Evolutionary conservation across 768 basidiomycete genomes (phyloP).

Genomic region (Termitomyces sp.): DNA sequence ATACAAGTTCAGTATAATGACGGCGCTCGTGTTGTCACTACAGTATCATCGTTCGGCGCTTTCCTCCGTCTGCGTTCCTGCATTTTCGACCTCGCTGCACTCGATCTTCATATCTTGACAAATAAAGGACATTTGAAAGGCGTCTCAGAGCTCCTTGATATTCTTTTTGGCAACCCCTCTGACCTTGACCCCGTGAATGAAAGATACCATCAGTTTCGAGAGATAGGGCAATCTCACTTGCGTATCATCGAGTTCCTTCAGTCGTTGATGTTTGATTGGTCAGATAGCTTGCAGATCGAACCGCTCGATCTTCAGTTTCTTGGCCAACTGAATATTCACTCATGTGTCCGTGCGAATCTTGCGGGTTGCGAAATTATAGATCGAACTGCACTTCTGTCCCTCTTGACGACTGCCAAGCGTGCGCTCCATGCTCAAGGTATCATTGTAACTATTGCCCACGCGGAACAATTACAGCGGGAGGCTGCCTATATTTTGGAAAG

Average conservation of each 20-base stretch:
- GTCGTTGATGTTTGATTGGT: constrained; percentile 86
- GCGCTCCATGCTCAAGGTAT: constrained; percentile 63
- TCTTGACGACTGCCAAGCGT: constrained; percentile 60
- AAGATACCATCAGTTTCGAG: constrained; percentile 55
- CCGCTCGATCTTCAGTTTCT: constrained; percentile 62
- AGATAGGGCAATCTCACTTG: constrained; percentile 77
- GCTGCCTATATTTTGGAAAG: constrained; percentile 75
- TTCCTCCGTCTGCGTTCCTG: constrained; percentile 82
- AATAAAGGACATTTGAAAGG: constrained; percentile 72
- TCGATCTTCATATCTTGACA: constrained; percentile 85
- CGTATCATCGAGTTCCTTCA: constrained; percentile 86
- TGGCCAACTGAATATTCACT: constrained; percentile 57
- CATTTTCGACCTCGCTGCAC: constrained; percentile 79
- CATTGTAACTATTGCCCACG: constrained; percentile 56
- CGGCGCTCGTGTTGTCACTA: constrained; percentile 63
- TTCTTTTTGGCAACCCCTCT: constrained; percentile 69
- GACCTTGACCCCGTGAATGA: constrained; percentile 46
- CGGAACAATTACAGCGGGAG: constrained; percentile 65
- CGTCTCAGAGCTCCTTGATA: constrained; percentile 69
- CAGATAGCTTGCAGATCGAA: constrained; percentile 60
- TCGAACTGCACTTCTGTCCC: constrained; percentile 58
- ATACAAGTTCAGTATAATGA: constrained; percentile 68
- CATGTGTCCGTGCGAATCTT: constrained; percentile 63
- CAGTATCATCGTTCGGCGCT: constrained; percentile 60
- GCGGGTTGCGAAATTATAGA: constrained; percentile 84